Base-by-base conservation (phyloP, 2,329 filamentous ascomycete species). In the Pyrenochaeta sp. region DNA sequence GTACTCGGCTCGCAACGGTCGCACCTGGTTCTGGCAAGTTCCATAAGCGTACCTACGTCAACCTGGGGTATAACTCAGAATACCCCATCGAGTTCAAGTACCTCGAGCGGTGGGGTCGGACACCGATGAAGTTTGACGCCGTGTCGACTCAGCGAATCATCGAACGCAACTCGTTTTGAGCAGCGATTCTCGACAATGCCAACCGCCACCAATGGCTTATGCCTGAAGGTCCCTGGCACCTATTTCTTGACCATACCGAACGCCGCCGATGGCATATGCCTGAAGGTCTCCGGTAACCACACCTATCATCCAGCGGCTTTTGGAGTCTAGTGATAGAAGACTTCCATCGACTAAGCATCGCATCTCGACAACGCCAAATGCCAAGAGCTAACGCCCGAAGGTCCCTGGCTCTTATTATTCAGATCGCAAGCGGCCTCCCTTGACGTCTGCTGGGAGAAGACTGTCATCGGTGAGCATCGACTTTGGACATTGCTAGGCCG, bases 41-140 rank as follows among this genome's bases (percentile, higher is more conserved):
- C 45, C 13, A 7, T 12, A 68, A 61, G 46, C 53, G 59, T 12
- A 66, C 62, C 25, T 71, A 64, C 43, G 44, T 72, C 50, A 71
- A 71, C 37, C 55, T 68, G 40, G 56, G 52, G 2, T 25, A 13
- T 0, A 54, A 62, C 13, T 27, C 46, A 1, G 36, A 58, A 2
- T 59, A 61, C 37, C 9, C 42, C 2, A 61, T 72, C 47, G 68
- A 72, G 57, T 63, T 58, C 49, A 24, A 58, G 25, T 34, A 67
- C 45, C 60, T 73, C 36, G 30, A 40, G 3, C 2, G 25, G 10
- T 71, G 59, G 45, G 30, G 19, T 19, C 47, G 42, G 12, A n/a
- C 9, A 28, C 39, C 39, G 24, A 52, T 67, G 27, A 54, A 52
- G 32, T 58, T 67, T 24, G 50, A 65, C 44, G 28, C 22, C 34